Base-by-base conservation (phyloP, 129 eudicot species). In the Rutidosis leptorrhynchoides region DNA sequence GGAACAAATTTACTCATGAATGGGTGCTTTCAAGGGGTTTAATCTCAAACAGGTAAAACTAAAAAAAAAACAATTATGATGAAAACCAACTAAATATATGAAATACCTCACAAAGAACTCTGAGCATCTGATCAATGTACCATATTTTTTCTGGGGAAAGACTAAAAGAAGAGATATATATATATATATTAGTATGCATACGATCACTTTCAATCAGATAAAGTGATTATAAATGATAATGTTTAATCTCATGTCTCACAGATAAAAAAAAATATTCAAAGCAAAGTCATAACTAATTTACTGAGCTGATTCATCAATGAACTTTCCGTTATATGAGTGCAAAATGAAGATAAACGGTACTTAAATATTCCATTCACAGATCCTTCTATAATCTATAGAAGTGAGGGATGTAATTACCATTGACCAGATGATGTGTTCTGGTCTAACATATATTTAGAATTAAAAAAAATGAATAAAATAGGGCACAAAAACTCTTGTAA, bases 41-140 rank as follows among this genome's bases (percentile, higher is more conserved):
- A 12, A 21, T 26, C 24, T 55, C 19, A 24, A 55, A 24, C 8
- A 45, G 52, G 52, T 45, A 45, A 45, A 45, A 3, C 21, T 45
- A 16, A 4, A 45, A 15, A 45, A n/a, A n/a, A n/a, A n/a, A n/a
- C n/a, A n/a, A 6, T 33, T 37, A 37, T 29, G 12, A 11, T 3
- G 76, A 63, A 52, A 65, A 65, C 59, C 65, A 8, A 40, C 15
- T 40, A 62, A 40, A 64, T 26, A 25, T 43, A 64, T 49, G 64
- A 71, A 73, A 40, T 85, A 94, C 99, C 99, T 89, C 93, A 67
- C 90, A 80, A 67, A 94, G 95, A 79, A 94, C 97, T 85, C 84
- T 87, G 61, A 94, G 85, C 97, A 94, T 89, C 79, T 89, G 97
- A 86, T 94, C 97, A 75, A 94, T 86, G 80, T 89, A 94, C 99